Evolutionary conservation across 2,329 filamentous ascomycete species (phyloP).

Genomic region (Akanthomyces dipterigenus): DNA sequence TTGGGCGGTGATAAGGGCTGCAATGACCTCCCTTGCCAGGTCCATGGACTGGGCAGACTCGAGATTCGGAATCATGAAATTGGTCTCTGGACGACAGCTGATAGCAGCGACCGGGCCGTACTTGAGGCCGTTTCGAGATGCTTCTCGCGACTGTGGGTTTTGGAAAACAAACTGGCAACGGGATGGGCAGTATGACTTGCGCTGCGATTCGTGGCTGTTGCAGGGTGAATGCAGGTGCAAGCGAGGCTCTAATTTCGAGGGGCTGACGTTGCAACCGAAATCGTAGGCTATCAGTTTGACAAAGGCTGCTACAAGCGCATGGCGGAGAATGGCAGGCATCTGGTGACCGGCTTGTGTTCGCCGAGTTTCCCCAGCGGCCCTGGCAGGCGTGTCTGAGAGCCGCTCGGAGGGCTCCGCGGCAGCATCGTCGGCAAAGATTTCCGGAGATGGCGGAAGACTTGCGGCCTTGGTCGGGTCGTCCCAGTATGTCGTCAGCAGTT

Average conservation of each 20-base stretch:
- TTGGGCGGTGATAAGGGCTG: conserved; percentile 56
- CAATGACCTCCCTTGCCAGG: conserved; percentile 53
- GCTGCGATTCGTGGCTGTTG: conserved; percentile 22
- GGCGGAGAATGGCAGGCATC: conserved; percentile 53
- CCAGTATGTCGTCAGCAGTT: conserved; percentile 54
- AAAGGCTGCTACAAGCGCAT: conserved; percentile 51
- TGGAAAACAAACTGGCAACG: conserved; percentile 55
- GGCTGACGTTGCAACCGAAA: conserved; percentile 55
- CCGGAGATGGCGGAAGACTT: conserved; percentile 27
- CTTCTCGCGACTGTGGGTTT: conserved; percentile 51
- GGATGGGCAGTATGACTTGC: conserved; percentile 51
- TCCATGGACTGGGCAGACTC: conserved; percentile 55
- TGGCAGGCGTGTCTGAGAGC: conserved; percentile 3
- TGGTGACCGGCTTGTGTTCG: conserved; percentile 45
- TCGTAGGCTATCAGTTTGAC: conserved; percentile 60
- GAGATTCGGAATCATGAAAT: conserved; percentile 37
- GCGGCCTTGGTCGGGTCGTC: conserved; percentile 46
- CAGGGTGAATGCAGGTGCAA: conserved; percentile 43
- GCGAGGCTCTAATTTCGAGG: conserved; percentile 51
- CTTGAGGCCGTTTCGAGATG: conserved; percentile 51
- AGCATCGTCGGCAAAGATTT: conserved; percentile 17
- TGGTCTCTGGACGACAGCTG: conserved; percentile 48
- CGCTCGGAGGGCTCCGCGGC: conserved; percentile 10
- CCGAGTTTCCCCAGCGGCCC: conserved; percentile 13
- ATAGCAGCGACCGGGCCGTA: conserved; percentile 57